Evolutionary conservation across 148 eudicot species (phyloP), one percentile per base, ranked within the genome.

Genomic region (Heliosperma pusillum): DNA sequence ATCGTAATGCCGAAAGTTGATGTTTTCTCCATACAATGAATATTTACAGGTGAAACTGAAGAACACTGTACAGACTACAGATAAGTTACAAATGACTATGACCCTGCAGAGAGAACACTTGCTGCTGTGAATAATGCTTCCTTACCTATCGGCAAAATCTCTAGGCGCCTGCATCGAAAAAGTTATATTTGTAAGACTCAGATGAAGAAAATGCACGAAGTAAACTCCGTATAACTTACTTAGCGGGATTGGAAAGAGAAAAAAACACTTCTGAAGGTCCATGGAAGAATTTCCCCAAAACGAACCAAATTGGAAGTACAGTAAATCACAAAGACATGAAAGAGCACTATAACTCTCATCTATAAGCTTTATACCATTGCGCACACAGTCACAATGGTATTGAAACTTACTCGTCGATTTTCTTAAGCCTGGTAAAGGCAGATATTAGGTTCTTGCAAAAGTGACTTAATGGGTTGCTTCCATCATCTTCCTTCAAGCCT

Each of bases 51-150:
- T 36, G 26, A 36, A 24, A 21, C 44, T 9, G 56, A 64, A 40
- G 44, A 64, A 25, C 56, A 53, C 66, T 55, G 20, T 52, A 66
- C 36, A 29, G 15, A 55, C 20, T 19, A 22, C 53, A 13, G 47
- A 55, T 33, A 11, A 44, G 22, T 29, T 74, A 25, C 33, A 22
- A 9, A 24, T 19, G 27, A 77, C 87, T 79, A 87, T 42, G 82
- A 77, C 65, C 74, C 80, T 3, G 86, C 68, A 26, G 92, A 85
- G 30, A 91, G 89, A 66, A 91, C 68, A 63, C 82, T 78, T 52
- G 85, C 87, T 56, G 98, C 98, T 65, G 93, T 88, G 81, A 91
- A 87, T 70, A 93, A 52, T 36, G 98, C 97, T 84, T 86, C 93
- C 87, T 85, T 88, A 29, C 88, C 90, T 36, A 86, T 73, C 56